Base-by-base conservation (phyloP, 352 stramenopile species). In the Pythium myriotylum region DNA sequence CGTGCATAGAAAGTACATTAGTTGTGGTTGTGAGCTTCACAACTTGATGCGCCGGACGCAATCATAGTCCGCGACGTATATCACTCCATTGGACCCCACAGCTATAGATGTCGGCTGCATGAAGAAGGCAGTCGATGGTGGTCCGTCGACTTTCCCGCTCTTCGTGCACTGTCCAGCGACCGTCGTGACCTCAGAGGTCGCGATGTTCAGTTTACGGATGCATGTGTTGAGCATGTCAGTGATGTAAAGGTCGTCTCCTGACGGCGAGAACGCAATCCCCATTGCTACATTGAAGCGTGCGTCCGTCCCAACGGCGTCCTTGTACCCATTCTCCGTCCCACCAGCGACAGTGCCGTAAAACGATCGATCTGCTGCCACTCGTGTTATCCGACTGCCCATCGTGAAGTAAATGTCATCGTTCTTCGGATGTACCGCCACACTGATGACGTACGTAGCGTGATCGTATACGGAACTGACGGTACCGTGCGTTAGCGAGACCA, bases 171-270 rank as follows among this genome's bases (percentile, higher is more conserved):
- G 8, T 7, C 49, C 49, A 0, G 49, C 49, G 10, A 56, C 17
- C 7, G 33, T 46, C 20, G 33, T 33, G 33, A 47, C 49, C 1
- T 45, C 17, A 14, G 23, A 22, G 1, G 49, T 35, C 1, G n/a
- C 39, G 50, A 57, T 2, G 23, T 20, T 24, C 33, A 48, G 7
- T 3, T 26, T 47, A 9, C 50, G 50, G 35, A 57, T 57, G 37
- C 50, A 57, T n/a, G 39, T 24, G 33, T 57, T 57, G 37, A 26
- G 19, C 3, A 24, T 48, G 22, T 57, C 50, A 4, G 50, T 23
- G 0, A 57, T 26, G 37, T 39, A 57, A 6, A 57, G 37, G 13
- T 40, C 20, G 8, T 57, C 50, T 17, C 50, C 50, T 12, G 26
- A 2, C 3, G 50, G 22, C 10, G 50, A 46, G 26, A 57, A 20